phyloP scores from a whole-genome alignment of 441 rosid species.

The Manihot esculenta region DNA sequence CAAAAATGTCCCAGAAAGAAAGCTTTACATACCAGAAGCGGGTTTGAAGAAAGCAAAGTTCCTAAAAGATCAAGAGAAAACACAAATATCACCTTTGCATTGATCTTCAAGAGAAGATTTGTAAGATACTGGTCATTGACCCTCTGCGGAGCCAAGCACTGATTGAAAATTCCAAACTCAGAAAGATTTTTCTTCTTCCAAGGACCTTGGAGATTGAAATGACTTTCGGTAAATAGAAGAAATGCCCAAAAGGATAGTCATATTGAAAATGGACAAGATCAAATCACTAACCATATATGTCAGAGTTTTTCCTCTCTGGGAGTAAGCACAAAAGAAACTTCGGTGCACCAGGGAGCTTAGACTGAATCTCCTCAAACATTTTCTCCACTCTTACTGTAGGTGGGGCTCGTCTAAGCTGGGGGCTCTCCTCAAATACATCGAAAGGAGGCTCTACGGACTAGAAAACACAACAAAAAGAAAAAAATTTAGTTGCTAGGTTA shows the following conservation, averaged over 20 bases:
- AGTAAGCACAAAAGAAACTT: constrained; percentile 74
- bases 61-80: neutral
- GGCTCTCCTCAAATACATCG: constrained; percentile 63
- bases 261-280: neutral
- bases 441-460: constrained; percentile 52
- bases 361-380: constrained; percentile 65
- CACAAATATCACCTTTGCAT: constrained; percentile 56
- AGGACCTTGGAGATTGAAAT: constrained; percentile 48
- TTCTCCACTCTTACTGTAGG: constrained; percentile 64
- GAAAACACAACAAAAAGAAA: constrained; percentile 9
- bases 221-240: neutral
- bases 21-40: neutral
- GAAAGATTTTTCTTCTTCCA: constrained; percentile 74
- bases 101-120: constrained; percentile 68
- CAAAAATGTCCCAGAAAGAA: neutral
- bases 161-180: constrained; percentile 70
- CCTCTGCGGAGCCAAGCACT: constrained; percentile 64
- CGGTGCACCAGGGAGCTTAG: constrained; percentile 71
- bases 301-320: constrained; percentile 74
- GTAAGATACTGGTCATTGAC: constrained; percentile 75
- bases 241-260: too few species aligned
- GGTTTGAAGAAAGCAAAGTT: neutral
- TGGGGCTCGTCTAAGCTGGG: constrained; percentile 51
- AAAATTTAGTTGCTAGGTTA: neutral
- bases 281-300: constrained; percentile 54